These are phyloP conservation scores for Viridothelium virens DNA, from an alignment of 495 filamentous ascomycete genomes.

Conservation along the genomic window DNA sequence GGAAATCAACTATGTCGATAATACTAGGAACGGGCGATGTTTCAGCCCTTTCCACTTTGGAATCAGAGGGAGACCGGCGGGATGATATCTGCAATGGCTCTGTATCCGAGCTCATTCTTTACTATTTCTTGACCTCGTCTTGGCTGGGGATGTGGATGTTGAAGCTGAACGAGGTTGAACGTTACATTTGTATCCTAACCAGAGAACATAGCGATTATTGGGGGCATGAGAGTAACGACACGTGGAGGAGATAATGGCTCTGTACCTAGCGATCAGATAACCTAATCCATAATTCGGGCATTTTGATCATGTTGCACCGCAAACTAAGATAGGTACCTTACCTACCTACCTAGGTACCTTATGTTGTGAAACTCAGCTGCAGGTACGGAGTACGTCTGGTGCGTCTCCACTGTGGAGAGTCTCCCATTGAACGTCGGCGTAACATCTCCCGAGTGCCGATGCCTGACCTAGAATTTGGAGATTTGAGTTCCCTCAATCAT, in stretches of 20 bases:
- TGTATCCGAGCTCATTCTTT: background rate
- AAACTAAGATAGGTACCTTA: too few species aligned
- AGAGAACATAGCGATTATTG: background rate
- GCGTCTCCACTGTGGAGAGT: too few species aligned
- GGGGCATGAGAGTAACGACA: background rate
- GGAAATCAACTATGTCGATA: slow-evolving; percentile 6
- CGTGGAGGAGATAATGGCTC: background rate
- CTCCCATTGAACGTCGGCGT: background rate
- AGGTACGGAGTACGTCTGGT: too few species aligned
- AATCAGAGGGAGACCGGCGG: background rate
- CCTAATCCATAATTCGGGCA: background rate
- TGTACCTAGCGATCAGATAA: background rate
- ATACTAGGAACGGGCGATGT: slow-evolving; percentile 4
- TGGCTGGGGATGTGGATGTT: background rate
- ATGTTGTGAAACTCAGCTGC: too few species aligned
- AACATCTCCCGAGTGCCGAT: background rate
- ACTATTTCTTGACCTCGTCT: background rate
- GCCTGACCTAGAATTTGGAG: background rate
- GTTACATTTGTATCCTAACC: background rate
- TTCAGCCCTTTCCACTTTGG: slow-evolving; percentile 2
- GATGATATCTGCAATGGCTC: background rate
- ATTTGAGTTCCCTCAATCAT: too few species aligned
- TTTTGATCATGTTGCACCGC: background rate
- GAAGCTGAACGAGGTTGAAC: background rate
- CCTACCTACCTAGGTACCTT: too few species aligned